Base-by-base conservation (phyloP, 2,329 filamentous ascomycete species). In the Dactylellina sp. region DNA sequence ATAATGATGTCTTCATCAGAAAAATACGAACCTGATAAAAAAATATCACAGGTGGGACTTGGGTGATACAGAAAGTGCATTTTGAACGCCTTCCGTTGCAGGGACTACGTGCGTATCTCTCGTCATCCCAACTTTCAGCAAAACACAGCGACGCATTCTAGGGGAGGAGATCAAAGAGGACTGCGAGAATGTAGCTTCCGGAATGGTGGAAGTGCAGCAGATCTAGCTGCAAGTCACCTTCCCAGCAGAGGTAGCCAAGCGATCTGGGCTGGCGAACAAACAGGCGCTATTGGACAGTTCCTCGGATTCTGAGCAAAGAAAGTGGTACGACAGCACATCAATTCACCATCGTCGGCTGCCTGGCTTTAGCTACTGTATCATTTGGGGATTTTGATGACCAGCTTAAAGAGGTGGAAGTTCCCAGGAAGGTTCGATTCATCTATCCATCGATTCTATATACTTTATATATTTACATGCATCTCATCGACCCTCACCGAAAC, bases 181-280 rank as follows among this genome's bases (percentile, higher is more conserved):
- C 24, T 44, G 25, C 18, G 7, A 60, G 60, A 72, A 72, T 47
- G 60, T 47, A 72, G 60, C 68, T 72, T 65, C 68, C 68, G 46
- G 44, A 72, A 72, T n/a, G 20, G 68, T 60, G 18, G 20, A 65
- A 53, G 46, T 12, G 60, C 68, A 49, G 68, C 50, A 72, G 68
- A 64, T 64, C 59, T n/a, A 55, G 6, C 9, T 20, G 25, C 47
- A 39, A 50, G 56, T 28, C 47, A 72, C 68, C 68, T 72, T 72
- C 68, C 60, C 46, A 24, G 40, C 39, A 42, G 32, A 35, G 55
- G 7, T 39, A 60, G 53, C 44, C 60, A 72, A 72, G 68, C 68
- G 68, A 72, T 37, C 39, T 32, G 37, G 50, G 42, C 52, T 3
- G 7, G 1, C 44, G 16, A 11, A 52, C 25, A 40, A 12, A 24